Conservation (phyloP, 441 rosid species). For the Gossypium lobatum region DNA sequence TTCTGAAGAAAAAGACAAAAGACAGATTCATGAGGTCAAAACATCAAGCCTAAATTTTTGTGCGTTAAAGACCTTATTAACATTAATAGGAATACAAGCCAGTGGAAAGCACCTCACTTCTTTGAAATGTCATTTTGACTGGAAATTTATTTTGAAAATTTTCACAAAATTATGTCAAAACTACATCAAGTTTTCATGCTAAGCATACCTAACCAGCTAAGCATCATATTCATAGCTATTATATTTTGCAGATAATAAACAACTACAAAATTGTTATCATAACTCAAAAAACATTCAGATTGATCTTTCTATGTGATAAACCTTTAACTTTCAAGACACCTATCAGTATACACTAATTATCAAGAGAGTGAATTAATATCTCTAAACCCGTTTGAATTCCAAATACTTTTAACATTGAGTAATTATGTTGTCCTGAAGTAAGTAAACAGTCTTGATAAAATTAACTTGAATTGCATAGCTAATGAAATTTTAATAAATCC, state of each 20-base stretch:
- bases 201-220: not conserved
- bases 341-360: not conserved
- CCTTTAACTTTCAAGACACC: not conserved
- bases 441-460: not conserved
- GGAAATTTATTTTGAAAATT: not conserved
- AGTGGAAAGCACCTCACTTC: not conserved
- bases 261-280: not conserved
- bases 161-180: not conserved
- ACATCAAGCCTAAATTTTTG: constrained; percentile 5
- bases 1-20: constrained; percentile 40
- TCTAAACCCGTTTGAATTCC: constrained; percentile 4
- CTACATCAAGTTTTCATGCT: not conserved
- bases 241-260: not conserved
- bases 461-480: not conserved
- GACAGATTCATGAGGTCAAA: constrained; percentile 12
- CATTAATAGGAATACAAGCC: not conserved
- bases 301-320: not conserved
- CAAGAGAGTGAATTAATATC: not conserved
- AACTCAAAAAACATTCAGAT: not conserved
- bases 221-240: not conserved
- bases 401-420: not conserved
- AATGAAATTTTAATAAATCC: not conserved
- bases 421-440: not conserved
- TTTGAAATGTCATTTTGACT: not conserved
- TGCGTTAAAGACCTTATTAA: not conserved